Percentiles rank a stretch among this genome's conserved stretches.
Evolutionary conservation across 331 rosid species (phyloP).

Genomic region (Pyracantha coccinea): DNA sequence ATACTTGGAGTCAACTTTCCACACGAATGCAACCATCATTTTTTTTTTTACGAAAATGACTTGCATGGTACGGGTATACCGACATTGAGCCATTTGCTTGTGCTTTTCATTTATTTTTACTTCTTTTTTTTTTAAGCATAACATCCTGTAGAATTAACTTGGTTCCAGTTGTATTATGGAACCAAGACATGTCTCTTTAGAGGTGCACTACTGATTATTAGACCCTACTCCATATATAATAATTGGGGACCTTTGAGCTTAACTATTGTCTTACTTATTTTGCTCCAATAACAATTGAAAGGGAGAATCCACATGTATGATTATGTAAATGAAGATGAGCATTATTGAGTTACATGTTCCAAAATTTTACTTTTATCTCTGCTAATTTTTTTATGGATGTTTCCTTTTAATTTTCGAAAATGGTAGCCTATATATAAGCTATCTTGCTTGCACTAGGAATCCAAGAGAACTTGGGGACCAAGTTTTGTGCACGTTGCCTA

Average conservation of each 20-base stretch:
- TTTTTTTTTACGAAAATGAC: too few species aligned
- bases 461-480: conserved; percentile 7
- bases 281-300: neutral
- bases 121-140: too few species aligned
- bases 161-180: neutral
- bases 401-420: neutral
- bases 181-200: neutral
- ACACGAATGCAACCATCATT: neutral
- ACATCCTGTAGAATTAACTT: neutral
- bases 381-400: neutral
- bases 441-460: neutral
- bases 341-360: neutral
- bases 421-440: conserved; percentile 1
- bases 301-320: neutral
- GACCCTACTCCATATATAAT: too few species aligned
- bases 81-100: neutral
- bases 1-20: neutral
- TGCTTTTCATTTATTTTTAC: neutral
- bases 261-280: too few species aligned
- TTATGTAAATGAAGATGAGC: neutral
- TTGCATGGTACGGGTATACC: accelerated
- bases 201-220: neutral
- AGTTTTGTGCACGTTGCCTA: neutral
- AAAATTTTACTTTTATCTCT: neutral
- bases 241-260: too few species aligned